Conservation (phyloP, 306 rosid species). For the Quercus wislizeni region DNA sequence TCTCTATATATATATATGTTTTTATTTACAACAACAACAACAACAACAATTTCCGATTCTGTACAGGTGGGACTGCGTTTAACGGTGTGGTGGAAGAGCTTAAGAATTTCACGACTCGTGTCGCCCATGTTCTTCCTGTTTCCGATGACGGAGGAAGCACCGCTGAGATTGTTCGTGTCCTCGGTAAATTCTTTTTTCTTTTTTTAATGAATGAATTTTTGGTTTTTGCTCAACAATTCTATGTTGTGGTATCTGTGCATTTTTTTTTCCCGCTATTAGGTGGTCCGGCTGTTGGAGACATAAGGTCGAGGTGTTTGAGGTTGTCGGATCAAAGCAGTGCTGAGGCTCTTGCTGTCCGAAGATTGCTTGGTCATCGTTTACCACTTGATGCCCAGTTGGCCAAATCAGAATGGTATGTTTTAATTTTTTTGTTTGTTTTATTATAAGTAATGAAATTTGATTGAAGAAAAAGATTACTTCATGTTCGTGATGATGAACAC, state of each 20-base stretch:
- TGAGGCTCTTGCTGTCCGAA: constrained; percentile 88
- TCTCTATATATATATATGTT: not conserved
- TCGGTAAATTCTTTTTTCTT: constrained; percentile 33
- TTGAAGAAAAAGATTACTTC: too few species aligned
- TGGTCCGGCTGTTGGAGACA: constrained; percentile 98
- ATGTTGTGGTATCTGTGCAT: not conserved
- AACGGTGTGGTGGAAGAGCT: constrained; percentile 91
- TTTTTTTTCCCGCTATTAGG: constrained; percentile 26
- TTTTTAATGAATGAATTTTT: not conserved
- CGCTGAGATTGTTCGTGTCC: constrained; percentile 94
- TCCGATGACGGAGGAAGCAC: constrained; percentile 98
- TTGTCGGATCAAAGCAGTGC: constrained; percentile 79
- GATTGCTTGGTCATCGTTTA: constrained; percentile 83
- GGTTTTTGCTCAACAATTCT: not conserved
- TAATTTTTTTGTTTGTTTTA: not conserved
- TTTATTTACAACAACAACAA: not conserved
- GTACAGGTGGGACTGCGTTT: constrained; percentile 82
- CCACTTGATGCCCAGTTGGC: constrained; percentile 56
- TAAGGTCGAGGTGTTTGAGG: constrained; percentile 91
- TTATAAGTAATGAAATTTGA: too few species aligned
- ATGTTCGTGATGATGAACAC: too few species aligned
- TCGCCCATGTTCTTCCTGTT: constrained; percentile 97
- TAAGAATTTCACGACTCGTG: constrained; percentile 69
- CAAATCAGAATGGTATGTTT: constrained; percentile 72
- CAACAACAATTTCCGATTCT: not conserved